Evolutionary conservation across 1,139 yeast species (phyloP), one percentile per base, ranked within the genome.

Genomic region (Pichia sp.): DNA sequence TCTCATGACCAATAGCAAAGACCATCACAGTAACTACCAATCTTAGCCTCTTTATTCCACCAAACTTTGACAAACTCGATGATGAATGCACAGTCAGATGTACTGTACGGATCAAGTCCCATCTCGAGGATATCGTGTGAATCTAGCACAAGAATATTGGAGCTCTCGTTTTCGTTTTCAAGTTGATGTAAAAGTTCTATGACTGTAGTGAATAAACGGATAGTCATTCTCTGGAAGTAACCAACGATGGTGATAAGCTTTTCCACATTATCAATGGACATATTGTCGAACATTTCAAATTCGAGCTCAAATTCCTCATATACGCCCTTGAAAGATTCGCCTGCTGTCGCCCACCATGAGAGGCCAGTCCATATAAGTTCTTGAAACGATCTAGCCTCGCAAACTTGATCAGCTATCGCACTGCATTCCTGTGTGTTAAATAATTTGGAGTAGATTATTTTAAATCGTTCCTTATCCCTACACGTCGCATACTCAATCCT

Each of bases 281-380:
- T 33, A 30, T 52, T 56, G 11, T 53, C 55, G 30, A 54, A 45
- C 17, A 47, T 51, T 8, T 45, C 50, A 22, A 33, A 43, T 26
- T 52, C 55, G 18, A 48, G 27, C 22, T 40, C 47, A 35, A 41
- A 49, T 30, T 51, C 48, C 20, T 46, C 51, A 28, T 37, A 38
- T 19, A 35, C 37, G 7, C 45, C 39, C 20, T 47, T 45, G 10
- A 38, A 31, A 4, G 51, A 47, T 22, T 53, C 79, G 5, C 94
- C 94, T 3, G 94, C 93, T 23, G 85, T 74, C 2, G 91, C 88
- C 80, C 87, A 81, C 86, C 91, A 82, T 27, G 81, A 67, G 41
- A 83, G 69, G 0, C 88, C 86, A 41, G 75, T 72, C 77, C 86
- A 78, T 1, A 80, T 62, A 34, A 72, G 67, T 49, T 80, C 85